phyloP scores from a whole-genome alignment of 805 yeast species.

The Schwanniomyces yamadae region DNA sequence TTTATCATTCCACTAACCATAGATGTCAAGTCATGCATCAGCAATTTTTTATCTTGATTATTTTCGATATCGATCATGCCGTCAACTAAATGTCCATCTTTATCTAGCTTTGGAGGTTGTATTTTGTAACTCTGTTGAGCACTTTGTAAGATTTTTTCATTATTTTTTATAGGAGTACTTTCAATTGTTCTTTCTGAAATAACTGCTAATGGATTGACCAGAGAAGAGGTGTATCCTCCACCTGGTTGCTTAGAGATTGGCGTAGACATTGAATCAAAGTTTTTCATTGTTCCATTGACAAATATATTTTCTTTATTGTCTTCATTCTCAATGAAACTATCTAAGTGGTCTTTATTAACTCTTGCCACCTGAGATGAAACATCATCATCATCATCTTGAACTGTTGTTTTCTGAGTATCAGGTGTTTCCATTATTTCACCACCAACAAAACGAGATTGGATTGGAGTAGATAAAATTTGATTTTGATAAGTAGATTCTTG shows the following conservation, averaged over 20 bases:
- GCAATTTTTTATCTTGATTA: constrained; percentile 21
- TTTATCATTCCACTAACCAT: constrained; percentile 44
- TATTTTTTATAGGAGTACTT: constrained; percentile 21
- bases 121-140: constrained; percentile 22
- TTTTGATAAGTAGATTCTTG: constrained; percentile 2
- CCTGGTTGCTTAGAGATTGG: constrained; percentile 22
- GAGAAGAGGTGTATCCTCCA: constrained; percentile 8
- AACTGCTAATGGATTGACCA: constrained; percentile 29
- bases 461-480: constrained; percentile 28
- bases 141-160: constrained; percentile 3
- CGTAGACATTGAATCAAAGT: constrained; percentile 28
- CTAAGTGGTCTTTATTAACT: constrained; percentile 35
- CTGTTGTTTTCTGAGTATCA: constrained; percentile 45
- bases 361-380: constrained; percentile 24
- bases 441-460: constrained; percentile 16
- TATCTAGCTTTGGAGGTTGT: constrained; percentile 34
- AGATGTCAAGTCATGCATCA: constrained; percentile 31
- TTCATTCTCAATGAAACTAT: constrained; percentile 23
- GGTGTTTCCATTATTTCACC: constrained; percentile 34
- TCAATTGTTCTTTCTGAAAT: constrained; percentile 33
- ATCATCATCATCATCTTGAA: constrained; percentile 43
- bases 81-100: constrained; percentile 24
- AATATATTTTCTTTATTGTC: constrained; percentile 53
- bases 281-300: constrained; percentile 31
- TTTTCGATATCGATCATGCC: constrained; percentile 12